phyloP scores from a whole-genome alignment of 257 asterid genomes.

The Salvia hispanica region DNA sequence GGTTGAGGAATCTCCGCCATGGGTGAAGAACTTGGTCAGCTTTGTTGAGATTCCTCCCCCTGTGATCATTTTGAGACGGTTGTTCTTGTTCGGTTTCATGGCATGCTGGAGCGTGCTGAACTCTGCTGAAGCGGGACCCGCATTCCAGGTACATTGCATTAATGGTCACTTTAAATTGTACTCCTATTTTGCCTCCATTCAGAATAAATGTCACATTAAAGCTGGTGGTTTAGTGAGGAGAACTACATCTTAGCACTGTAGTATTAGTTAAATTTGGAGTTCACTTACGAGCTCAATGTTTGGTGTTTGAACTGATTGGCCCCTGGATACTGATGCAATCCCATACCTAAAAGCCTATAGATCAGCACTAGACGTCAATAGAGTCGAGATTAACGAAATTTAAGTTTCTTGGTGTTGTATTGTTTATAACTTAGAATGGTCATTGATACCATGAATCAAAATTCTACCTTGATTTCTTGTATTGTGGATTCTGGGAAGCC shows the following conservation, averaged over 20 bases:
- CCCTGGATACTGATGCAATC: not conserved
- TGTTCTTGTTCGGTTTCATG: constrained; percentile 90
- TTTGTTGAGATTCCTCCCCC: constrained; percentile 88
- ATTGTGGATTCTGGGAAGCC: not conserved
- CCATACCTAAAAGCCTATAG: constrained; percentile 3
- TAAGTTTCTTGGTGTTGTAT: not conserved
- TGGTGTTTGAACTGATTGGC: not conserved
- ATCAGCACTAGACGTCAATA: not conserved
- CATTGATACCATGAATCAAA: not conserved
- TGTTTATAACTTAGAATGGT: not conserved
- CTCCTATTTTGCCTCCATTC: not conserved
- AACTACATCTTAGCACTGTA: not conserved
- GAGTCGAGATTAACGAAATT: not conserved
- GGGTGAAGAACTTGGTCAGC: constrained; percentile 81
- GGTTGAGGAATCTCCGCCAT: constrained; percentile 97
- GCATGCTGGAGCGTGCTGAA: constrained; percentile 97
- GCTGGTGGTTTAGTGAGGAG: not conserved
- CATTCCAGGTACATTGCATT: constrained; percentile 75
- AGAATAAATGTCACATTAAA: not conserved
- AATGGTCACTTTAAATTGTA: constrained; percentile 14
- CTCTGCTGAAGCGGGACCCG: constrained; percentile 98
- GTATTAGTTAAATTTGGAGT: not conserved
- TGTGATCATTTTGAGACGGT: constrained; percentile 80
- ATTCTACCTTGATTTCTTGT: constrained; percentile 2
- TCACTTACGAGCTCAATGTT: not conserved